These are phyloP conservation scores for Ambrosiella beaveri DNA, from an alignment of 2,329 filamentous ascomycete genomes.

Conservation along the genomic window DNA sequence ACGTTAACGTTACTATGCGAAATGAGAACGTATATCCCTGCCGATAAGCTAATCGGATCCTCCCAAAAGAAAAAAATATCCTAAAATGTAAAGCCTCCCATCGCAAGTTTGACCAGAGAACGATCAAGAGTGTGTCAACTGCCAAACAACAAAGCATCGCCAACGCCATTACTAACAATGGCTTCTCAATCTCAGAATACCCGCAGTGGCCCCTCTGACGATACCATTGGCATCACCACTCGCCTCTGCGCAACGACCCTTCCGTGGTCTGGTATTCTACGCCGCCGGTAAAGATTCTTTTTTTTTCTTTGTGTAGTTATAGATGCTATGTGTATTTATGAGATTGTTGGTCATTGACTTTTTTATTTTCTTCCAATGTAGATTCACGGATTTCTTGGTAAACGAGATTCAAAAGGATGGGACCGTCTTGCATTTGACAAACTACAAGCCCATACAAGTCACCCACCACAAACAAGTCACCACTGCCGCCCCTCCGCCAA, in stretches of 20 bases:
- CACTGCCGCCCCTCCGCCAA: constrained; percentile 9
- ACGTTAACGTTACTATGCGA: not conserved
- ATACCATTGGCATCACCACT: constrained; percentile 24
- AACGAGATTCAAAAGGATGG: constrained; percentile 72
- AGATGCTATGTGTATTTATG: not conserved
- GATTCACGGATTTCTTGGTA: constrained; percentile 84
- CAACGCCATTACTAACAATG: not conserved
- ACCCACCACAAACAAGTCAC: constrained; percentile 7
- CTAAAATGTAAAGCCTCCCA: not conserved
- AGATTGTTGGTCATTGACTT: not conserved
- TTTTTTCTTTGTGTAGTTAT: not conserved
- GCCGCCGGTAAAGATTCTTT: constrained; percentile 11
- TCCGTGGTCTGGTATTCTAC: constrained; percentile 22
- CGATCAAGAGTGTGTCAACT: too few species aligned
- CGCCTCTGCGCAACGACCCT: constrained; percentile 22
- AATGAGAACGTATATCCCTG: not conserved
- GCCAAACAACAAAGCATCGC: too few species aligned
- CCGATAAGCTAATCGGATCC: not conserved
- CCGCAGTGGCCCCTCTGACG: constrained; percentile 19
- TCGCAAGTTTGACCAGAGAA: not conserved
- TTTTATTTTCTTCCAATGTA: constrained; percentile 16
- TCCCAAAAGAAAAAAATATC: not conserved
- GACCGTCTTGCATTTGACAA: constrained; percentile 52
- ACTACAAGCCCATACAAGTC: constrained; percentile 9
- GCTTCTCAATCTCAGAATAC: constrained; percentile 2